Base-by-base conservation (phyloP, 768 basidiomycete species). In the Tephrocybe sp. region DNA sequence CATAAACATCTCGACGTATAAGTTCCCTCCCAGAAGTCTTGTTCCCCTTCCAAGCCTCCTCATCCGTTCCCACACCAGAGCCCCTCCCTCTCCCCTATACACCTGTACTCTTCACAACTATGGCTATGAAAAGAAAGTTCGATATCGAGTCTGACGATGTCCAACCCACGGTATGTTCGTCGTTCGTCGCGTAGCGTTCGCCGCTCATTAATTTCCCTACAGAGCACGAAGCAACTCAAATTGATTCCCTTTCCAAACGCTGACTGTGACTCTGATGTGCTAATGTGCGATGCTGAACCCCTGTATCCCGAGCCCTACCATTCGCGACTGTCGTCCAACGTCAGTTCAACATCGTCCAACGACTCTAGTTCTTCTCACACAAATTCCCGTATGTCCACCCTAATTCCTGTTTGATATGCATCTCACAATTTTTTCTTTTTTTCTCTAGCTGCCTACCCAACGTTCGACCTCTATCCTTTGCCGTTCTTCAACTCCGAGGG, bases 81-180 rank as follows among this genome's bases (percentile, higher is more conserved):
- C 41, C 53, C 43, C 45, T 39, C 49, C 28, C 39, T 25, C 46
- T 46, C 49, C 51, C 44, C 37, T 54, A 50, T 45, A 39, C 25
- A 43, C 39, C 26, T 31, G n/a, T 39, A 22, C 48, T 9, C 46
- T 55, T 24, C 47, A 61, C 44, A 36, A 54, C 56, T 44, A 91
- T 89, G 87, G 74, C 82, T 34, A 55, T 88, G 63, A 92, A 92
- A 67, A 79, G 89, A 64, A 92, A 92, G 72, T 74, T 87, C 44
- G 80, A 84, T 43, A 57, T 72, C 16, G 86, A 86, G 51, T 62
- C 70, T 16, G 78, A 80, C 51, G 82, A 82, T 59, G 70, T 72
- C 53, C 72, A 67, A 46, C 77, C 72, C 54, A 75, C 66, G 55
- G 84, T 84, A 65, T 47, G 71, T 60, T 36, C 13, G 9, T 49